These are phyloP conservation scores for Fomitopsis palustris DNA, from an alignment of 1,284 basidiomycete genomes.

Conservation along the genomic window DNA sequence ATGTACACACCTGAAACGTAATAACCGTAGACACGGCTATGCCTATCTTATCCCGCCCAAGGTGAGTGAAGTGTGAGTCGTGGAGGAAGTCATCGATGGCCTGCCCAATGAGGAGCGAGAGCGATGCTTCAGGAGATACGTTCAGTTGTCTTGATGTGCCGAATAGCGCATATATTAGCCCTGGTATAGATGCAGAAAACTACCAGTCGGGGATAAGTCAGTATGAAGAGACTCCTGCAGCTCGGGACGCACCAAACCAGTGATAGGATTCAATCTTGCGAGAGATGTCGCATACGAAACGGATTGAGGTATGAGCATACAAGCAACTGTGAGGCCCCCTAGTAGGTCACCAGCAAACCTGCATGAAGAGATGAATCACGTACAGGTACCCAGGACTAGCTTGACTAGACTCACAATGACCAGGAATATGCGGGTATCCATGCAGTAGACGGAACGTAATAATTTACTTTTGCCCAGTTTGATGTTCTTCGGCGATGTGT, in stretches of 20 bases:
- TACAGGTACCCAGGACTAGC: background rate
- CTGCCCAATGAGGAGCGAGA: constrained; percentile 88
- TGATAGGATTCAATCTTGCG: constrained; percentile 76
- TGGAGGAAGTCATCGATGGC: constrained; percentile 70
- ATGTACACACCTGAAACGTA: constrained; percentile 67
- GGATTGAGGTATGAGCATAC: constrained; percentile 88
- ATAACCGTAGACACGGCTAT: constrained; percentile 73
- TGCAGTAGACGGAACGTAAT: constrained; percentile 66
- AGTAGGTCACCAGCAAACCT: constrained; percentile 81
- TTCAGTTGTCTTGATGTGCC: constrained; percentile 82
- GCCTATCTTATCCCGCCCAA: constrained; percentile 51
- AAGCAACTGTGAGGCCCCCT: constrained; percentile 85
- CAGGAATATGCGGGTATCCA: constrained; percentile 87
- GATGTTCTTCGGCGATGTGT: constrained; percentile 15
- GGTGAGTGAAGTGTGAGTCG: constrained; percentile 46
- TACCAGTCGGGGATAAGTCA: constrained; percentile 20
- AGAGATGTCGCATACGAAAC: constrained; percentile 90
- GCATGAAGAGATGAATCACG: constrained; percentile 9
- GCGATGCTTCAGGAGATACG: constrained; percentile 88
- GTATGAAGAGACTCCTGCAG: background rate
- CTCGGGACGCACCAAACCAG: constrained; percentile 68
- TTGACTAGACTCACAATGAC: constrained; percentile 52
- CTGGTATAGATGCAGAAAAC: constrained; percentile 80
- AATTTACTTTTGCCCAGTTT: constrained; percentile 38
- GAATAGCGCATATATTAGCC: constrained; percentile 80